Evolutionary conservation across 352 stramenopile species (phyloP).

Genomic region (Pythium sukuiense): DNA sequence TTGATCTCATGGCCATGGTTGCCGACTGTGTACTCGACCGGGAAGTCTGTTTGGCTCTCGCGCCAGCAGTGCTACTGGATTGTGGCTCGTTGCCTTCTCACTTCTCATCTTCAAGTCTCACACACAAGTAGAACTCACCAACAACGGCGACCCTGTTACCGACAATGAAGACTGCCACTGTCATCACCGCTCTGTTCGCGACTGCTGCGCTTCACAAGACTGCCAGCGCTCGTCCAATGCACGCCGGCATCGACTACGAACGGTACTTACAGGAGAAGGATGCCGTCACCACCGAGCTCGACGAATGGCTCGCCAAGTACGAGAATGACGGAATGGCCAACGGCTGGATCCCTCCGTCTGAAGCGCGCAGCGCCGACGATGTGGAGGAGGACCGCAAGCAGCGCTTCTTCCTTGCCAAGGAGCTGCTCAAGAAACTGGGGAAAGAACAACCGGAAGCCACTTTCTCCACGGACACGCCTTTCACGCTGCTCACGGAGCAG

Average conservation of each 20-base stretch:
- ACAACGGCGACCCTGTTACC: neutral
- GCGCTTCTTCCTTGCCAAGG: constrained; percentile 51
- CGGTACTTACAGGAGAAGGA: constrained; percentile 50
- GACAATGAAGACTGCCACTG: neutral
- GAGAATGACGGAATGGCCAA: constrained; percentile 11
- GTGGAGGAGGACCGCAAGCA: constrained; percentile 39
- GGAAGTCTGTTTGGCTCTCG: neutral
- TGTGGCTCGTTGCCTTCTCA: neutral
- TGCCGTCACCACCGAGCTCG: constrained; percentile 33
- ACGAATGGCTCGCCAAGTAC: constrained; percentile 42
- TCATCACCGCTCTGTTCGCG: neutral
- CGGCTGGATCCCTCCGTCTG: constrained; percentile 21
- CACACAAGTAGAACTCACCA: neutral
- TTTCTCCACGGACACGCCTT: constrained; percentile 46
- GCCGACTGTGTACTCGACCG: no score
- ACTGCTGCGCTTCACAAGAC: neutral
- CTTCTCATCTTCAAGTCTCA: neutral
- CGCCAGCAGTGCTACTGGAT: neutral
- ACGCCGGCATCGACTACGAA: constrained; percentile 32
- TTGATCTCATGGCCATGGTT: neutral
- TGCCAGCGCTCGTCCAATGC: constrained; percentile 12
- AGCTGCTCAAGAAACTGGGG: constrained; percentile 37
- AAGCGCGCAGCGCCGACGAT: constrained; percentile 24
- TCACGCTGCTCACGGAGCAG: constrained; percentile 52
- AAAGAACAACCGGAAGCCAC: constrained; percentile 37